Conservation (phyloP, 305 asterid genomes). For the Fraxinus dipetala region DNA sequence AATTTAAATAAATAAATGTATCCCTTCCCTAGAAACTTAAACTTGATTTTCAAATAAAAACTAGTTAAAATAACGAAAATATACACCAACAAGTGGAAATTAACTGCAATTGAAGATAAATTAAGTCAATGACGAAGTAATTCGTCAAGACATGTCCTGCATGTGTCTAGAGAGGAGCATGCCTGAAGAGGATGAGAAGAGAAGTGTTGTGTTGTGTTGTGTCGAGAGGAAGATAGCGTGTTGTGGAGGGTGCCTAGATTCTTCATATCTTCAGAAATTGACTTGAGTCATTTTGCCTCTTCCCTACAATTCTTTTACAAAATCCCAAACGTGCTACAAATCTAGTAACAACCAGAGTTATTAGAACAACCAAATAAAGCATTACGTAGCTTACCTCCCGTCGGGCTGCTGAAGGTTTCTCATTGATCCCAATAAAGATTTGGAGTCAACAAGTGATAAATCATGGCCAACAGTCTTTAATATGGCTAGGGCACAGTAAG, state of each 20-base stretch:
- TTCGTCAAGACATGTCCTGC: neutral
- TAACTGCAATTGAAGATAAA: neutral
- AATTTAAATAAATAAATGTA: neutral
- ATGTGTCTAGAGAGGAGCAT: neutral
- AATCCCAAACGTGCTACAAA: neutral
- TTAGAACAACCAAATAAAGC: neutral
- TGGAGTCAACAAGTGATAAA: constrained; percentile 54
- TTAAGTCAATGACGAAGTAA: neutral
- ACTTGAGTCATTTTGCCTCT: neutral
- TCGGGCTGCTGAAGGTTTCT: constrained; percentile 81
- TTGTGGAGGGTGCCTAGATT: neutral
- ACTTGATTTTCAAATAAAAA: neutral
- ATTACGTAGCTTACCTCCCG: constrained; percentile 54
- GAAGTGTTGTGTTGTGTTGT: neutral
- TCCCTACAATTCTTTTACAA: neutral
- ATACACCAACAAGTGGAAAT: neutral
- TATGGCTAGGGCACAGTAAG: constrained; percentile 80
- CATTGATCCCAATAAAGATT: constrained; percentile 63
- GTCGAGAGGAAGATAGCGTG: neutral
- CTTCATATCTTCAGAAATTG: neutral
- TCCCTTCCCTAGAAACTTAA: neutral
- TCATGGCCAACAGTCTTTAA: constrained; percentile 81
- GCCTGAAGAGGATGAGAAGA: neutral
- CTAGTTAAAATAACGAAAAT: neutral
- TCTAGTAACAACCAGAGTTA: neutral